phyloP scores from a whole-genome alignment of 352 stramenopile species.

The Phytopythium chamaehyphon region DNA sequence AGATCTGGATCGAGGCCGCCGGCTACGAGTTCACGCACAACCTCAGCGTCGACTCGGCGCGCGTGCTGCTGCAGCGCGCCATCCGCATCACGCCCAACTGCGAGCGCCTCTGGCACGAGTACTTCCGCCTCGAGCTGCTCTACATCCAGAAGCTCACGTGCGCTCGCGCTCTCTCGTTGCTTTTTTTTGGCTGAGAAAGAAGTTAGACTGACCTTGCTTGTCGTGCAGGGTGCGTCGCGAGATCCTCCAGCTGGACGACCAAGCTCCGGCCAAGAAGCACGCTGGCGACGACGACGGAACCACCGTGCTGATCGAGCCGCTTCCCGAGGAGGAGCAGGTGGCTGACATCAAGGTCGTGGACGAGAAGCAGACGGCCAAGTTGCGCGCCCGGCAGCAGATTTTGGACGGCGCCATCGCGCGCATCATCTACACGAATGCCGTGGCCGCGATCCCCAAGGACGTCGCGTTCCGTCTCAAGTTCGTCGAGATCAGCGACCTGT shows the following conservation, averaged over 20 bases:
- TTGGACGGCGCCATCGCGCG: slow-evolving; percentile 80
- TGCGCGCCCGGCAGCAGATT: slow-evolving; percentile 61
- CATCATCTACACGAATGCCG: slow-evolving; percentile 77
- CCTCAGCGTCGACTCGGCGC: slow-evolving; percentile 83
- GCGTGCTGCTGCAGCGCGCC: slow-evolving; percentile 90
- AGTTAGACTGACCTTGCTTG: not conserved
- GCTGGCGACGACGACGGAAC: slow-evolving; percentile 14
- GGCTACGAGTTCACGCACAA: slow-evolving; percentile 88
- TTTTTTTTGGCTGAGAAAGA: not conserved
- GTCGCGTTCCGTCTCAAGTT: slow-evolving; percentile 75
- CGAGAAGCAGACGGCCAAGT: slow-evolving; percentile 38
- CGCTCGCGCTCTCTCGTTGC: not conserved
- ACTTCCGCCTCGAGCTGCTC: slow-evolving; percentile 87
- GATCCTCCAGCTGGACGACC: slow-evolving; percentile 65
- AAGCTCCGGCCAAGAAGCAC: slow-evolving; percentile 8
- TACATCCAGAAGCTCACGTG: slow-evolving; percentile 88
- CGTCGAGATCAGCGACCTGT: slow-evolving; percentile 73
- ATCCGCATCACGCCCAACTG: slow-evolving; percentile 85
- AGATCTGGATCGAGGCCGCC: slow-evolving; percentile 89
- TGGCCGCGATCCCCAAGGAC: slow-evolving; percentile 51
- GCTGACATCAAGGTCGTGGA: slow-evolving; percentile 23
- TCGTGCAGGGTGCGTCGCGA: slow-evolving; percentile 57
- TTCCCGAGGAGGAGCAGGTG: slow-evolving; percentile 47
- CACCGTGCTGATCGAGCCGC: slow-evolving; percentile 55
- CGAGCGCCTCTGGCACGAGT: slow-evolving; percentile 87